Evolutionary conservation across 2,329 filamentous ascomycete species (phyloP).

Genomic region (Pezicula carpinea): DNA sequence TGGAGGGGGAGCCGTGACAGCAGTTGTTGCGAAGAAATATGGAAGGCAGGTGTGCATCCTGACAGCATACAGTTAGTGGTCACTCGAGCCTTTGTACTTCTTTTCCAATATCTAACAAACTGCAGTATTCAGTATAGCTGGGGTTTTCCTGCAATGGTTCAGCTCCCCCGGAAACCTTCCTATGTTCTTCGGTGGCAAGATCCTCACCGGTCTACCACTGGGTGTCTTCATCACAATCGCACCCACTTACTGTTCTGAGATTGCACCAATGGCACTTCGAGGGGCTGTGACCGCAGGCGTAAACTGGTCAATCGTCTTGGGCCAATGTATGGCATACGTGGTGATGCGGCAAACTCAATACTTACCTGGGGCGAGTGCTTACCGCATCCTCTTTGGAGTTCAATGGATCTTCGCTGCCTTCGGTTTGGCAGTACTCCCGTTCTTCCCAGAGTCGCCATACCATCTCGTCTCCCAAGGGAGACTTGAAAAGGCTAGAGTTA

Average conservation of each 20-base stretch:
- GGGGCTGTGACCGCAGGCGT: constrained; percentile 16
- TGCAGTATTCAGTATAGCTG: constrained; percentile 13
- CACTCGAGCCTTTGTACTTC: background rate
- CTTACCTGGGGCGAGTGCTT: constrained; percentile 27
- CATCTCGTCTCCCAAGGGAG: constrained; percentile 33
- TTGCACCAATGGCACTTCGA: constrained; percentile 17
- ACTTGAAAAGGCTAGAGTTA: constrained; percentile 11
- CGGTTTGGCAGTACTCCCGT: constrained; percentile 35
- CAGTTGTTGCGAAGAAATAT: constrained; percentile 13
- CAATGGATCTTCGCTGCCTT: constrained; percentile 46
- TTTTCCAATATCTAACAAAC: background rate
- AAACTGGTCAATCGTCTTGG: constrained; percentile 19
- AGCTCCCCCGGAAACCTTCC: constrained; percentile 31
- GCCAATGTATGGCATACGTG: constrained; percentile 18
- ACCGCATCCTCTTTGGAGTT: constrained; percentile 41
- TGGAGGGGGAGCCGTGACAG: constrained; percentile 13
- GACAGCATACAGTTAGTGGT: constrained; percentile 12
- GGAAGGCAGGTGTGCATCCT: constrained; percentile 17
- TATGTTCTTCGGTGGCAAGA: constrained; percentile 40
- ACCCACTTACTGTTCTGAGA: constrained; percentile 18
- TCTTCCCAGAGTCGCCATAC: constrained; percentile 45
- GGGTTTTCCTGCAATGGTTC: constrained; percentile 17
- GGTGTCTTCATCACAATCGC: constrained; percentile 42
- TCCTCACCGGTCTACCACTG: constrained; percentile 44
- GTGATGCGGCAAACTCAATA: constrained; percentile 32